phyloP scores from a whole-genome alignment of 1,139 yeast species.

The Blastobotrys apis region DNA sequence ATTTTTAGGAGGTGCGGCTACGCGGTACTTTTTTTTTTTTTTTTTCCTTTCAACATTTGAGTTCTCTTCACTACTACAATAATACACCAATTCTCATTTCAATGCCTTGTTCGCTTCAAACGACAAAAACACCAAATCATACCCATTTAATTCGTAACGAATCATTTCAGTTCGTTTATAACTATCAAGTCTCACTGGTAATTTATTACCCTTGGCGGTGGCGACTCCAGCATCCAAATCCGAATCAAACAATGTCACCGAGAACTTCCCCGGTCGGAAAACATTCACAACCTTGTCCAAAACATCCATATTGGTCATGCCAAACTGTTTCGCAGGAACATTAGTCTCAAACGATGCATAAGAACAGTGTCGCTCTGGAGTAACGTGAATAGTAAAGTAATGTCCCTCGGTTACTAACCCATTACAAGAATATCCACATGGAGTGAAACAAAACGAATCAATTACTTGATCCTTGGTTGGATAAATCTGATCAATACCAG shows the following conservation, averaged over 20 bases:
- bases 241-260: slow-evolving; percentile 58
- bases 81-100: background rate
- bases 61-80: too few species aligned
- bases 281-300: slow-evolving; percentile 52
- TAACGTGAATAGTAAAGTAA: slow-evolving; percentile 88
- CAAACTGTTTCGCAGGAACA: slow-evolving; percentile 48
- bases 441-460: slow-evolving; percentile 91
- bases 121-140: slow-evolving; percentile 42
- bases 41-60: too few species aligned
- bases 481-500: slow-evolving; percentile 61
- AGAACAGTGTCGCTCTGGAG: slow-evolving; percentile 93
- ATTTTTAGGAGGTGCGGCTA: too few species aligned
- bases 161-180: slow-evolving; percentile 66
- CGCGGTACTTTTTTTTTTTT: too few species aligned
- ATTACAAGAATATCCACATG: slow-evolving; percentile 94
- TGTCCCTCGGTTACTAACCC: slow-evolving; percentile 56
- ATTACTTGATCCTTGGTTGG: slow-evolving; percentile 37
- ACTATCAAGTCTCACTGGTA: slow-evolving; percentile 38
- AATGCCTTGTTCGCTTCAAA: slow-evolving; percentile 29
- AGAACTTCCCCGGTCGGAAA: slow-evolving; percentile 73
- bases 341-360: slow-evolving; percentile 95
- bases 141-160: slow-evolving; percentile 62
- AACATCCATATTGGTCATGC: slow-evolving; percentile 49
- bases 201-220: slow-evolving; percentile 7
- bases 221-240: slow-evolving; percentile 11